phyloP scores from a whole-genome alignment of 345 rosid species.

The Lagerstroemia speciosa region DNA sequence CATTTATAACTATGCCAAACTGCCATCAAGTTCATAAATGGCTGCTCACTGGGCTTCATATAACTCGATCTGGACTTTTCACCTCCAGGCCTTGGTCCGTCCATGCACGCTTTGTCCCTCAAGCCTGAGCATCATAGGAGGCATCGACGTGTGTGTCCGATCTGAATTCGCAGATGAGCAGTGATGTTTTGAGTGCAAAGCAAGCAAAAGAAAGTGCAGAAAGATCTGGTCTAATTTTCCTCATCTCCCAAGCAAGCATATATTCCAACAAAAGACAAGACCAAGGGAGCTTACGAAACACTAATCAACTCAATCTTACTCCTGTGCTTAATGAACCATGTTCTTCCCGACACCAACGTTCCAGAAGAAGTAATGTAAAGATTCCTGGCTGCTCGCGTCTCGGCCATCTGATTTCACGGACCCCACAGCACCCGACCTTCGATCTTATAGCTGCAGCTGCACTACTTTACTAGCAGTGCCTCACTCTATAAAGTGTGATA shows the following conservation, averaged over 20 bases:
- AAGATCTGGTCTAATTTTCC: background rate
- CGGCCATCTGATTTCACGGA: background rate
- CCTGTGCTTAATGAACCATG: background rate
- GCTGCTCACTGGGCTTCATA: too few species aligned
- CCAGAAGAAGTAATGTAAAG: background rate
- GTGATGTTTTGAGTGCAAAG: constrained; percentile 1
- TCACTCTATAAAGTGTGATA: background rate
- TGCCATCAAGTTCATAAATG: too few species aligned
- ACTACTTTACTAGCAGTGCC: background rate
- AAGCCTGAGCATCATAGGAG: background rate
- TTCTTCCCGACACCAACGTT: background rate
- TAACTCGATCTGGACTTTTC: background rate
- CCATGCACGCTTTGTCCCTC: background rate
- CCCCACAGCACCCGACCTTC: background rate
- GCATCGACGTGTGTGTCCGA: background rate
- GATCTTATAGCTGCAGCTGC: background rate
- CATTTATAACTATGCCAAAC: too few species aligned
- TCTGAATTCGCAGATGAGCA: background rate
- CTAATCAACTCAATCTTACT: background rate
- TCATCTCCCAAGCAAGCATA: constrained; percentile 15
- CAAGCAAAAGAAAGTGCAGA: constrained; percentile 10
- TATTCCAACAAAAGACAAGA: constrained; percentile 1
- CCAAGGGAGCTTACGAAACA: background rate
- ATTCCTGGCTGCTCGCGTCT: background rate
- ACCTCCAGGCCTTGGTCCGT: background rate